Evolutionary conservation across 2,329 filamentous ascomycete species (phyloP).

Genomic region (Raffaelea deltoideospora): DNA sequence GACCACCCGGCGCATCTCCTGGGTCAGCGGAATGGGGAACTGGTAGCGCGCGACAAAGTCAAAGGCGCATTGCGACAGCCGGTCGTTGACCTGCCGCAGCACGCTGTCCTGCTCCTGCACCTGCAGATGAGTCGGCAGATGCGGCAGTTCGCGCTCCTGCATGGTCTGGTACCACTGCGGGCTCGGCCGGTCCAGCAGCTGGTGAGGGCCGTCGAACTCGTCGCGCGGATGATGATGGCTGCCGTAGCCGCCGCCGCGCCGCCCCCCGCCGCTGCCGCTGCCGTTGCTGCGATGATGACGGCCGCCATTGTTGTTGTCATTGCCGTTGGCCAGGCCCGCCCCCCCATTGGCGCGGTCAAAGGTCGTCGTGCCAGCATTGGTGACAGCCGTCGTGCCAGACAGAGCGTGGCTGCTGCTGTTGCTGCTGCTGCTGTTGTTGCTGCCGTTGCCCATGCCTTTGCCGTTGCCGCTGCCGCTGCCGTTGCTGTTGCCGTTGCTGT

Average conservation of each 20-base stretch:
- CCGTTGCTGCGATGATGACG: too few relatives aligned
- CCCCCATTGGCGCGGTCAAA: too few relatives aligned
- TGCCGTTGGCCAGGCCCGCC: too few relatives aligned
- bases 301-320: too few relatives aligned
- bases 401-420: slow-evolving; percentile 15
- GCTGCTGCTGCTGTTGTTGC: slow-evolving; percentile 26
- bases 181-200: slow-evolving; percentile 60
- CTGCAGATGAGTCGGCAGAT: slow-evolving; percentile 67
- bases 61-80: slow-evolving; percentile 71
- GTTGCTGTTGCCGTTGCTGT: slow-evolving; percentile 15
- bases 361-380: slow-evolving; percentile 27
- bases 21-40: slow-evolving; percentile 72
- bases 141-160: slow-evolving; percentile 67
- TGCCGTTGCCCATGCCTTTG: not conserved
- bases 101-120: slow-evolving; percentile 77
- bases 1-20: slow-evolving; percentile 66
- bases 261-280: slow-evolving; percentile 37
- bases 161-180: slow-evolving; percentile 56
- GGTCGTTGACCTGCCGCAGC: slow-evolving; percentile 66
- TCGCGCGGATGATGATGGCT: too few relatives aligned
- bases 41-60: slow-evolving; percentile 87
- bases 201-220: slow-evolving; percentile 79
- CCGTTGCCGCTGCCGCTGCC: slow-evolving; percentile 21
- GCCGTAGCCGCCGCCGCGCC: slow-evolving; percentile 56
- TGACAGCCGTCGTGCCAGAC: slow-evolving; percentile 2